Evolutionary conservation across 108 stramenopile genomes (phyloP).

Genomic region (Nitzschia palea): DNA sequence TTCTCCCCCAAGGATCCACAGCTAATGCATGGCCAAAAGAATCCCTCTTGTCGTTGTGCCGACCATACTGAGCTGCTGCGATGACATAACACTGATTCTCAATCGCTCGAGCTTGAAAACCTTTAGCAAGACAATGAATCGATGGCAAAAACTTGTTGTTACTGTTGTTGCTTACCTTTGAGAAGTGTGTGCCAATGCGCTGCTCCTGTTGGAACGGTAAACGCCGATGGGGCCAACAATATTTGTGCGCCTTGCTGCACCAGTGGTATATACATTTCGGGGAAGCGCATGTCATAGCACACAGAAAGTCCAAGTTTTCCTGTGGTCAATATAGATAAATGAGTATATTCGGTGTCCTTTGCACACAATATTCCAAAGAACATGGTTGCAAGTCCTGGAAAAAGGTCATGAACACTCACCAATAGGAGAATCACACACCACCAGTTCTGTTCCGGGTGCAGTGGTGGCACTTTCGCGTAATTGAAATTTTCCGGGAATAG

Average conservation of each 20-base stretch:
- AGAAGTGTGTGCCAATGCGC: constrained; percentile 96
- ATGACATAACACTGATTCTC: constrained; percentile 95
- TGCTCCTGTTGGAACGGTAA: constrained; percentile 94
- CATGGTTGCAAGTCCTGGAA: not conserved
- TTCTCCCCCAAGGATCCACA: constrained; percentile 78
- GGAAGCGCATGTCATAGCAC: constrained; percentile 97
- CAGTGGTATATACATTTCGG: constrained; percentile 78
- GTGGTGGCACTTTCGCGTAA: constrained; percentile 83
- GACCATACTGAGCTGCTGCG: constrained; percentile 94
- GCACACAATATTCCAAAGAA: not conserved
- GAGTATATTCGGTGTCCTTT: not conserved
- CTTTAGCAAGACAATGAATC: constrained; percentile 4
- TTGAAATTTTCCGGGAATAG: constrained; percentile 73
- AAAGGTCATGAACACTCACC: constrained; percentile 32
- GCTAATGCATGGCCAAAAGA: constrained; percentile 86
- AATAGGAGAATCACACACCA: constrained; percentile 85
- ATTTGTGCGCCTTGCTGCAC: constrained; percentile 73
- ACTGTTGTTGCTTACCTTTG: constrained; percentile 41
- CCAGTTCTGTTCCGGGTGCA: constrained; percentile 69
- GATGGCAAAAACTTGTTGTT: not conserved
- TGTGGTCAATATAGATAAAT: not conserved
- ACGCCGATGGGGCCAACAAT: constrained; percentile 90
- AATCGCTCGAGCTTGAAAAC: constrained; percentile 80
- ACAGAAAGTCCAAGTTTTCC: constrained; percentile 82
- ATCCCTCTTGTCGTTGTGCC: constrained; percentile 80